Base-by-base conservation (phyloP, 331 rosid genomes). In the Acacia concinna region DNA sequence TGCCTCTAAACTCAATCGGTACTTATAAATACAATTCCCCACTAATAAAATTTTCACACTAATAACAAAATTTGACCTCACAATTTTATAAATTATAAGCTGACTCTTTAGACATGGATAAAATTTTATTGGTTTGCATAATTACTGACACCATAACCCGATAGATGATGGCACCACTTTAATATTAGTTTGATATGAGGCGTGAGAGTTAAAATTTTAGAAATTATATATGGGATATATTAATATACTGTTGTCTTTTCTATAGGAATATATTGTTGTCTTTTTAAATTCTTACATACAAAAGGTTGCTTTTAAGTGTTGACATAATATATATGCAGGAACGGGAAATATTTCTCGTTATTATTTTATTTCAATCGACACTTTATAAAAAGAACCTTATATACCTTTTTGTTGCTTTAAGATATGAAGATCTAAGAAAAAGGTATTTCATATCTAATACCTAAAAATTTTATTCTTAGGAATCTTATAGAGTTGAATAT, bases 31-130 rank as follows among this genome's bases (percentile, higher is more conserved):
- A 8, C 0, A 8, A 0, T 37, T 37, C 0, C 2, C 8, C 2
- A 1, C 1, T 10, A 1, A 37, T 37, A 6, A 37, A 37, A 37
- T 37, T 2, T 0, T 35, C 8, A 37, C 0, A 37, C 0, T 37
- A 0, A 1, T 1, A 0, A 0, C 8, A 1, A 0, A 1, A 37
- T 37, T 37, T 8, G 8, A 7, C 6, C 10, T 37, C 8, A 8
- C 8, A 1, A 7, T 1, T 10, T 37, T 37, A 37, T 37, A 1
- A 37, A 8, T 37, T 37, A 37, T 37, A 0, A 37, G 11, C 11
- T 8, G 2, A 37, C 11, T 37, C 2, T 37, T 38, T 8, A 38
- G 8, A 2, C 1, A 38, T 0, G 1, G 0, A 38, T 8, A 0
- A 38, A 1, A 6, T 11, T 8, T 37, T 38, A 2, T 11, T 32